Percentiles rank a stretch among this genome's conserved stretches.
These are phyloP conservation scores for Mixia osmundae DNA, from an alignment of 1,284 basidiomycete species.

Conservation along the genomic window DNA sequence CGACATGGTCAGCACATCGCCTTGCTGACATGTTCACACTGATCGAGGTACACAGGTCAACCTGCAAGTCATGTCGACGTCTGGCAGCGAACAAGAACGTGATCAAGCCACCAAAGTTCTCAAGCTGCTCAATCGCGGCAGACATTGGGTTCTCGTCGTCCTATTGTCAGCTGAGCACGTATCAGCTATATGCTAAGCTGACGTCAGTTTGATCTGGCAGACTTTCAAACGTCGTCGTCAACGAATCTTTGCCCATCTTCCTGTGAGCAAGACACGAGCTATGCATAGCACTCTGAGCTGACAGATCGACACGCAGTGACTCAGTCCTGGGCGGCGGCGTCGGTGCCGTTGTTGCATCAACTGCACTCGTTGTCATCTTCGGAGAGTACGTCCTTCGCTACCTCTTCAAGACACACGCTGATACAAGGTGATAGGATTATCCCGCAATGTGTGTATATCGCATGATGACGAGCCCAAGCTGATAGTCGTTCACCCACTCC, in stretches of 20 bases:
- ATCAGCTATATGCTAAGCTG: constrained; percentile 6
- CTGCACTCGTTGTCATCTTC: constrained; percentile 21
- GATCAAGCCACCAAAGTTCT: constrained; percentile 50
- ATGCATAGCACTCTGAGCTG: neutral
- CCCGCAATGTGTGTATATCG: constrained; percentile 5
- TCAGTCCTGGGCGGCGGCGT: constrained; percentile 64
- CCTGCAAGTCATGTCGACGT: constrained; percentile 55
- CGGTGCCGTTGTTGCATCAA: constrained; percentile 56
- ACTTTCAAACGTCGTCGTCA: constrained; percentile 6
- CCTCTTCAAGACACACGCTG: neutral
- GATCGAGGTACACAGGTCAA: constrained; percentile 30
- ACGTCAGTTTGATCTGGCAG: neutral
- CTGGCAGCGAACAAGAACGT: constrained; percentile 49
- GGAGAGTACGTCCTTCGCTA: neutral
- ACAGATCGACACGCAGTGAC: constrained; percentile 61
- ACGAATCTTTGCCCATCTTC: constrained; percentile 9
- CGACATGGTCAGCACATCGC: constrained; percentile 51
- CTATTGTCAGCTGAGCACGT: no score
- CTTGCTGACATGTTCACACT: neutral
- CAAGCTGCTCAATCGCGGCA: constrained; percentile 47
- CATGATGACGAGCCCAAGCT: constrained; percentile 45
- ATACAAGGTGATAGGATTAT: constrained; percentile 3
- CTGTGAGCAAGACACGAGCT: neutral
- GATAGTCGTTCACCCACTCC: no score
- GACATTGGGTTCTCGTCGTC: constrained; percentile 81